A percentile compares a stretch with the other conserved stretches of the same genome.
These are phyloP conservation scores for Fraxinus angustifolia DNA, from an alignment of 305 asterid genomes.

Conservation along the genomic window DNA sequence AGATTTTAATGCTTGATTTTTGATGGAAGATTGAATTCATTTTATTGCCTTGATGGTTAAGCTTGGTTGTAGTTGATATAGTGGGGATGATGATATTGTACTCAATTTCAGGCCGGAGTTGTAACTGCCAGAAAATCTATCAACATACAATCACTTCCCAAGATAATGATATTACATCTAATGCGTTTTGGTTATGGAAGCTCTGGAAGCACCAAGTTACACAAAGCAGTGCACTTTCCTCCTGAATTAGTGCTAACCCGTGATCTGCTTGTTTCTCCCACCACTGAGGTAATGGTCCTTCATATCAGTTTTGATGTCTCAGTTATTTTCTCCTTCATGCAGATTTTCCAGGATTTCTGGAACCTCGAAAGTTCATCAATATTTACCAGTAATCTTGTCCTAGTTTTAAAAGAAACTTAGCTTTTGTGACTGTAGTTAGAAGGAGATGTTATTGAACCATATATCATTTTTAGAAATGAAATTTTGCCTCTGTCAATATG, in stretches of 20 bases:
- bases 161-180: conserved; percentile 79
- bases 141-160: conserved; percentile 66
- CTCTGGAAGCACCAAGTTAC: conserved; percentile 81
- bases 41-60: not conserved
- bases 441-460: not conserved
- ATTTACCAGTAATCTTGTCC: not conserved
- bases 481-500: not conserved
- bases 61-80: not conserved
- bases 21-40: not conserved
- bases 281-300: conserved; percentile 60
- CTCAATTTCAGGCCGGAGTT: conserved; percentile 52
- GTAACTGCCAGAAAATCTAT: conserved; percentile 75
- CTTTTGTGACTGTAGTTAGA: not conserved
- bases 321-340: not conserved
- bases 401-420: not conserved
- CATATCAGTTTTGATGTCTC: conserved; percentile 5
- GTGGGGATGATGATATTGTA: not conserved
- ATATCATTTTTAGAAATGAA: not conserved
- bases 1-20: not conserved
- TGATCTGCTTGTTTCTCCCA: conserved; percentile 61
- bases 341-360: not conserved
- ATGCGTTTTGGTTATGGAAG: conserved; percentile 73
- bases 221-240: conserved; percentile 72
- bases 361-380: not conserved
- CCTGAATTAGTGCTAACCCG: conserved; percentile 67